phyloP scores from a whole-genome alignment of 2,329 filamentous ascomycete genomes.

The Paecilomyces variotii region DNA sequence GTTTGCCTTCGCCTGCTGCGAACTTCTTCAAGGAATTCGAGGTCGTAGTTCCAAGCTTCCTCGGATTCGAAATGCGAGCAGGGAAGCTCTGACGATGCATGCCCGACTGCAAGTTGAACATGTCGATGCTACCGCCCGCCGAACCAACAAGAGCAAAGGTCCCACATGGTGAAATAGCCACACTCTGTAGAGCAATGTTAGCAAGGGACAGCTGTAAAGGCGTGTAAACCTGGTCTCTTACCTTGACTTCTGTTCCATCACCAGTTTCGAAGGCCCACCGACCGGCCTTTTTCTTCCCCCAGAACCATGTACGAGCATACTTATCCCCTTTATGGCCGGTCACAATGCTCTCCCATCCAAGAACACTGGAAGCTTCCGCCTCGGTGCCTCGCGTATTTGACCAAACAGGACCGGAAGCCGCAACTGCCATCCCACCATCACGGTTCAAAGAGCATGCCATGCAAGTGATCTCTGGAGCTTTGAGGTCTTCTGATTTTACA shows the following conservation, averaged over 20 bases:
- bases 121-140: slow-evolving; percentile 72
- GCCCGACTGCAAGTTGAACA: slow-evolving; percentile 96
- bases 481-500: slow-evolving; percentile 47
- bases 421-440: slow-evolving; percentile 84
- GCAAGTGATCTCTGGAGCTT: slow-evolving; percentile 84
- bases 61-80: slow-evolving; percentile 63
- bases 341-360: slow-evolving; percentile 94
- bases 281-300: slow-evolving; percentile 87
- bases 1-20: slow-evolving; percentile 55
- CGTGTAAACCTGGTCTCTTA: slow-evolving; percentile 14
- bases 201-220: neutral
- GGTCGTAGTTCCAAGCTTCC: slow-evolving; percentile 59
- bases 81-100: slow-evolving; percentile 83
- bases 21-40: slow-evolving; percentile 32
- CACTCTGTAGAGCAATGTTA: slow-evolving; percentile 48
- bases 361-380: slow-evolving; percentile 65
- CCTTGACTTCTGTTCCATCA: slow-evolving; percentile 68
- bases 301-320: slow-evolving; percentile 92
- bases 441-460: slow-evolving; percentile 88
- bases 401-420: slow-evolving; percentile 76
- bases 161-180: slow-evolving; percentile 83
- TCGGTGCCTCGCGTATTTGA: slow-evolving; percentile 62
- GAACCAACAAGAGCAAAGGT: slow-evolving; percentile 91
- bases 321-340: slow-evolving; percentile 83
- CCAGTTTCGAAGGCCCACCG: slow-evolving; percentile 86